A percentile compares a stretch with the other conserved stretches of the same genome.
These are phyloP conservation scores for Lactarius hengduanensis DNA, from an alignment of 768 basidiomycete genomes.

Conservation along the genomic window DNA sequence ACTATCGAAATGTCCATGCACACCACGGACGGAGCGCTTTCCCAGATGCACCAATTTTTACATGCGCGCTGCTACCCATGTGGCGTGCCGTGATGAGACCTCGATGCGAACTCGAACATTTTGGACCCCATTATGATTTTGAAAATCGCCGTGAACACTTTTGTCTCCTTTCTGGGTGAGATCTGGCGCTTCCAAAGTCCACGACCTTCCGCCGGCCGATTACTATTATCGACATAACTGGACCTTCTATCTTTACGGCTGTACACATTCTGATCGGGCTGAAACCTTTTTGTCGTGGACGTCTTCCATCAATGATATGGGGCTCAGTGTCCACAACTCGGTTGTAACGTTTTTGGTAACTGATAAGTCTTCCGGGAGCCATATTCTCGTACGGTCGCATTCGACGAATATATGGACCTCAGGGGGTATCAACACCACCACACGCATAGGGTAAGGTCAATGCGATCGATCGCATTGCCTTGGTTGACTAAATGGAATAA, in stretches of 20 bases:
- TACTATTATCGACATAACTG: not conserved
- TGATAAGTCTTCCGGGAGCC: not conserved
- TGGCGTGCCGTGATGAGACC: conserved; percentile 1
- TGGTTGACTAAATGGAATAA: not conserved
- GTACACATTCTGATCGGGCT: conserved; percentile 4
- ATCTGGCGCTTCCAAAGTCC: not conserved
- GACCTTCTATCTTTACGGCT: conserved; percentile 7
- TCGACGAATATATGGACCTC: not conserved
- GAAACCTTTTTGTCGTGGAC: not conserved
- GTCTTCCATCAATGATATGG: conserved; percentile 4
- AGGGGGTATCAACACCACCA: not conserved
- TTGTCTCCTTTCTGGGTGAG: not conserved
- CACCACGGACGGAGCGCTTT: conserved; percentile 7
- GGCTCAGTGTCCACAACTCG: not conserved
- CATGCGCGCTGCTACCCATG: conserved; percentile 1
- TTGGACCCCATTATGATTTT: conserved; percentile 8
- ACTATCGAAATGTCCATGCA: conserved; percentile 15
- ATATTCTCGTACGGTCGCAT: not conserved
- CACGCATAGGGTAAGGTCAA: not conserved
- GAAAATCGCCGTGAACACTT: too few relatives aligned
- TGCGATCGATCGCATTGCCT: not conserved
- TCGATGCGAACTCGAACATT: not conserved
- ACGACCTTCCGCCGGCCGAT: conserved; percentile 7
- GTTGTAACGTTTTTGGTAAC: not conserved
- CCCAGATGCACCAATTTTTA: not conserved